Base-by-base conservation (phyloP, 129 eudicot species). In the Erigeron canadensis region DNA sequence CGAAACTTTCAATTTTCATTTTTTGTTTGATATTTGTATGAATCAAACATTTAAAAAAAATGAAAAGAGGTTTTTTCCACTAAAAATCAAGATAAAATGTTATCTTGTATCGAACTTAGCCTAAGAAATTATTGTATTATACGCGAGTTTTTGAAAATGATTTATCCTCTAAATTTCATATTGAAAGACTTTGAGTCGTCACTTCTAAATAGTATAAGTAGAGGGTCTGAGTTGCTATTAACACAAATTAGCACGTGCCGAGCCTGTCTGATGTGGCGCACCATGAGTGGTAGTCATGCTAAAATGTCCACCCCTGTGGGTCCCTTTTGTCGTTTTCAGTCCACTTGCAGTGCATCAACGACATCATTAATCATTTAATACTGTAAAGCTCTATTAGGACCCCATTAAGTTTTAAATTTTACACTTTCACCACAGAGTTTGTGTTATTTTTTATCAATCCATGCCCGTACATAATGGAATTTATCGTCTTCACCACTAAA, bases 211-310 rank as follows among this genome's bases (percentile, higher is more conserved):
- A 37, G 5, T 47, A 48, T 37, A 46, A 46, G 48, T 12, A 22
- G 44, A 47, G 43, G 71, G 64, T 68, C 42, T 45, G 69, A 46
- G 18, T 39, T 59, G 80, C 56, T 9, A 69, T 37, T 15, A 8
- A 46, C 22, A 19, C 41, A 47, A 69, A 67, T 46, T 17, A 48
- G 63, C 75, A 76, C 70, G 43, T 76, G 80, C 62, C 69, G 10
- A 2, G 38, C 53, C 38, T 46, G 19, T 69, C 75, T n/a, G n/a
- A 76, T 75, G 80, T 76, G 70, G 56, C 80, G 80, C 64, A 76
- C 80, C 39, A 47, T 59, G 55, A 76, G 69, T 76, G 80, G 75
- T 48, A 5, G 37, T 42, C 70, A 69, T 76, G 48, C 75, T 44
- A 70, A 46, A 76, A 69, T 59, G 70, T 76, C 75, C 69, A 76